Evolutionary conservation across 495 filamentous ascomycete species (phyloP).

Genomic region (Hyaloscypha variabilis): DNA sequence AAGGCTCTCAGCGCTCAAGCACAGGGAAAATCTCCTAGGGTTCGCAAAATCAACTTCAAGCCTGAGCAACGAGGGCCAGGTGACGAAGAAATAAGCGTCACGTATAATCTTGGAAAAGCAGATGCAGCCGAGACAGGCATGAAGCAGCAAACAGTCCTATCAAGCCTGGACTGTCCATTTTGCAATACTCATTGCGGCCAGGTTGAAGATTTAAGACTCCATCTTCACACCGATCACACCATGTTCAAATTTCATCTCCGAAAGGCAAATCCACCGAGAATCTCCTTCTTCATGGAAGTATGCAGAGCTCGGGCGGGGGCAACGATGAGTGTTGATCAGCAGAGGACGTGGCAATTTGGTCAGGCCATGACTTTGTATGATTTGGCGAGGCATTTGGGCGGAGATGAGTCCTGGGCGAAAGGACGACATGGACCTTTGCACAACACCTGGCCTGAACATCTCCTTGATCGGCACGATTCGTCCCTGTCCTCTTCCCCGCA

Average conservation of each 20-base stretch:
- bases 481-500: conserved; percentile 28
- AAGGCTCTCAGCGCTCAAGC: conserved; percentile 50
- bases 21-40: conserved; percentile 46
- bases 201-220: conserved; percentile 45
- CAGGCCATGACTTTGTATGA: conserved; percentile 39
- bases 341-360: conserved; percentile 40
- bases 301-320: conserved; percentile 4
- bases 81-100: conserved; percentile 17
- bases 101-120: conserved; percentile 24
- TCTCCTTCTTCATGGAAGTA: conserved; percentile 26
- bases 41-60: conserved; percentile 39
- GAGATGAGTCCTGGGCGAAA: conserved; percentile 45
- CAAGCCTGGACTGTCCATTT: conserved; percentile 46
- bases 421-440: conserved; percentile 43
- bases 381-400: conserved; percentile 41
- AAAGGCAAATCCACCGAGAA: conserved; percentile 30
- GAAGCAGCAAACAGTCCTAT: conserved; percentile 43
- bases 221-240: conserved; percentile 44
- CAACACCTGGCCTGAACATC: conserved; percentile 30
- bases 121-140: conserved; percentile 20
- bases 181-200: conserved; percentile 45
- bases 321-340: not conserved
- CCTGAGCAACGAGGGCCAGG: conserved; percentile 21
- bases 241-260: conserved; percentile 49
- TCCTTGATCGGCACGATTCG: conserved; percentile 24